Evolutionary conservation across 306 rosid genomes (phyloP), one percentile per base, ranked within the genome.

Genomic region (Mimosa bimucronata): DNA sequence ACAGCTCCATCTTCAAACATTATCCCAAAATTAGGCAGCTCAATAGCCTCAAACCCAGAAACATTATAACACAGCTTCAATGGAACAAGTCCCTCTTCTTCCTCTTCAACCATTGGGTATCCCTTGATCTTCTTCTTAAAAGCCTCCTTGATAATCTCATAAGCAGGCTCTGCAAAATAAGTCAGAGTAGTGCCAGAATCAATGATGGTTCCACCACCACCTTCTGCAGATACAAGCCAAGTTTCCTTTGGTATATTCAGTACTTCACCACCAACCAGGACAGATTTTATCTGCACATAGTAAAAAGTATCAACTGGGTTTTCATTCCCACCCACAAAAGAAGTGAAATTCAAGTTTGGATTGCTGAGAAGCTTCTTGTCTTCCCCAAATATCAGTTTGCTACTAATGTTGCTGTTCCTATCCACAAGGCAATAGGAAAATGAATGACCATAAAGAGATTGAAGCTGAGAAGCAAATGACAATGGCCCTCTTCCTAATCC

Each of bases 101-200:
- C 88, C 5, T 84, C 88, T 11, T 86, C 88, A 11, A 88, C 88
- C 16, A 85, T 15, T 12, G 71, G 81, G 76, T 91, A 95, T 12
- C 91, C 92, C 80, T 85, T 89, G 66, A 90, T 87, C 74, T 82
- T 90, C 69, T 85, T 86, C 78, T 73, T 7, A 60, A 95, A 95
- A 66, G 97, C 93, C 45, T 88, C 91, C 68, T 84, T 91, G 61
- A 95, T 91, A 8, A 85, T 85, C 76, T 82, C 73, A 79, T 90
- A 90, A 58, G 98, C 98, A 41, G 97, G 98, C 9, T 95, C 99
- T 0, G 92, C 91, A 82, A 95, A 95, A 81, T 95, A 95, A 80
- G 97, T 95, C 19, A 95, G 79, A 23, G 99, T 95, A 1, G 99
- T 95, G 18, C 99, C 99, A 18, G 99, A 95, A 86, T 95, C 99